Evolutionary conservation across 2,329 filamentous ascomycete species (phyloP).

Genomic region (Dactylellina parvicollis): DNA sequence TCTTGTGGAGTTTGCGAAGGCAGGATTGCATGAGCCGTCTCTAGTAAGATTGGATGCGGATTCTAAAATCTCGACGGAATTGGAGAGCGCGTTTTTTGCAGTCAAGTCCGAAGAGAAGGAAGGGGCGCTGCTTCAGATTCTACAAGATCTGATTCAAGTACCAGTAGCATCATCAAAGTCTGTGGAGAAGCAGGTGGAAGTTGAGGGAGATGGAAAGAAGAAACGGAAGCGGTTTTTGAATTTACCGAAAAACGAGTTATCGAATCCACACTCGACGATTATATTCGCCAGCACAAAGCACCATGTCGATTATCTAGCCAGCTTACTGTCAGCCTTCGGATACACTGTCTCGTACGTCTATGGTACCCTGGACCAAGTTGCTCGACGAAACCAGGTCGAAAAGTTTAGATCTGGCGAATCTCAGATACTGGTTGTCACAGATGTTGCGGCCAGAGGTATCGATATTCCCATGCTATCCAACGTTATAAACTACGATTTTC

Average conservation of each 20-base stretch:
- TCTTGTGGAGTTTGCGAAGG: slow-evolving; percentile 92
- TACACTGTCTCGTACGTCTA: slow-evolving; percentile 95
- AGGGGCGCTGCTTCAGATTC: slow-evolving; percentile 84
- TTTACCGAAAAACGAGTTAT: slow-evolving; percentile 63
- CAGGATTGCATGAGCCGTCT: slow-evolving; percentile 89
- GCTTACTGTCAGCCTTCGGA: slow-evolving; percentile 79
- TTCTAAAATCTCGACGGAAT: slow-evolving; percentile 92
- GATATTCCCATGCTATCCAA: slow-evolving; percentile 96
- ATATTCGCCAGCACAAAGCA: slow-evolving; percentile 96
- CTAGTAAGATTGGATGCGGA: slow-evolving; percentile 91
- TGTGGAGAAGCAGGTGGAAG: slow-evolving; percentile 63
- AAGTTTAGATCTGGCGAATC: slow-evolving; percentile 85
- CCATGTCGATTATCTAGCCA: slow-evolving; percentile 91
- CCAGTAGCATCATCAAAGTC: slow-evolving; percentile 73
- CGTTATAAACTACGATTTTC: slow-evolving; percentile 98
- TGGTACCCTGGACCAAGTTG: slow-evolving; percentile 91
- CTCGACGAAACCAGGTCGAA: slow-evolving; percentile 89
- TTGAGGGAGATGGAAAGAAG: slow-evolving; percentile 65
- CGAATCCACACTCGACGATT: slow-evolving; percentile 88
- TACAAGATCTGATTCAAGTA: slow-evolving; percentile 92
- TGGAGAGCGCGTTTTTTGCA: slow-evolving; percentile 94
- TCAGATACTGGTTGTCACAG: slow-evolving; percentile 93
- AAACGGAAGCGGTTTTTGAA: slow-evolving; percentile 75
- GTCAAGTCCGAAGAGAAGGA: slow-evolving; percentile 95
- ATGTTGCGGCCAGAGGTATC: slow-evolving; percentile 95